phyloP scores from a whole-genome alignment of 1,284 basidiomycete species.

The Pseudozyma pruni region DNA sequence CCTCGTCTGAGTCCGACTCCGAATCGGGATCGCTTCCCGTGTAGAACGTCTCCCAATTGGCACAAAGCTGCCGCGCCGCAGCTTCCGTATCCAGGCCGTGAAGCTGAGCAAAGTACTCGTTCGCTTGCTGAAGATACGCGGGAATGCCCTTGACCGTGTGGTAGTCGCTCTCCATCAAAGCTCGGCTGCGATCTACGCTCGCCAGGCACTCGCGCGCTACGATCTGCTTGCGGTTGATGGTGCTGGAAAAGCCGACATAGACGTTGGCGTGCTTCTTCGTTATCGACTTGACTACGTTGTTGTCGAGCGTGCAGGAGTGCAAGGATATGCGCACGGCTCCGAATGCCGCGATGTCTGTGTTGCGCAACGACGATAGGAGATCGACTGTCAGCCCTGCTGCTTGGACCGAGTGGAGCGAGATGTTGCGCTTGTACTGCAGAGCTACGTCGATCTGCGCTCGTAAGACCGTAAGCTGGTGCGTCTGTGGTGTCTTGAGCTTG shows the following conservation, averaged over 20 bases:
- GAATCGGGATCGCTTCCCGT: background rate
- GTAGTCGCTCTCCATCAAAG: slow-evolving; percentile 60
- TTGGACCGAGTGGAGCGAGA: slow-evolving; percentile 64
- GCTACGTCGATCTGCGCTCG: slow-evolving; percentile 57
- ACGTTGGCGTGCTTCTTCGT: slow-evolving; percentile 54
- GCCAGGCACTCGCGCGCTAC: slow-evolving; percentile 37
- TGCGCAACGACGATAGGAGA: slow-evolving; percentile 42
- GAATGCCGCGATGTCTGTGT: slow-evolving; percentile 26
- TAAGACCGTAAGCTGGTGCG: slow-evolving; percentile 58
- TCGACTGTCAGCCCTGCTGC: slow-evolving; percentile 53
- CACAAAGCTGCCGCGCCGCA: slow-evolving; percentile 26
- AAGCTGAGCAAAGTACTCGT: slow-evolving; percentile 33
- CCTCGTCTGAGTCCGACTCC: slow-evolving; percentile 6
- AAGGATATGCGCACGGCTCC: slow-evolving; percentile 49
- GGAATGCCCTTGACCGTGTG: slow-evolving; percentile 51
- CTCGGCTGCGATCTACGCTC: slow-evolving; percentile 31
- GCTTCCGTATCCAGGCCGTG: slow-evolving; percentile 6
- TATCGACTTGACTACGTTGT: slow-evolving; percentile 49
- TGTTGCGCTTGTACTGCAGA: slow-evolving; percentile 43
- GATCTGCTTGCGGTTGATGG: slow-evolving; percentile 59
- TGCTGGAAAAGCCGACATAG: slow-evolving; percentile 61
- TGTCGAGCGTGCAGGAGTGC: slow-evolving; percentile 63
- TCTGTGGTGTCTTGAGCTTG: slow-evolving; percentile 55
- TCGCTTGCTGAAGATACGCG: slow-evolving; percentile 15
- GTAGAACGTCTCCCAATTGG: slow-evolving; percentile 36